Evolutionary conservation across 306 rosid species (phyloP).

Genomic region (Prunus armeniaca): DNA sequence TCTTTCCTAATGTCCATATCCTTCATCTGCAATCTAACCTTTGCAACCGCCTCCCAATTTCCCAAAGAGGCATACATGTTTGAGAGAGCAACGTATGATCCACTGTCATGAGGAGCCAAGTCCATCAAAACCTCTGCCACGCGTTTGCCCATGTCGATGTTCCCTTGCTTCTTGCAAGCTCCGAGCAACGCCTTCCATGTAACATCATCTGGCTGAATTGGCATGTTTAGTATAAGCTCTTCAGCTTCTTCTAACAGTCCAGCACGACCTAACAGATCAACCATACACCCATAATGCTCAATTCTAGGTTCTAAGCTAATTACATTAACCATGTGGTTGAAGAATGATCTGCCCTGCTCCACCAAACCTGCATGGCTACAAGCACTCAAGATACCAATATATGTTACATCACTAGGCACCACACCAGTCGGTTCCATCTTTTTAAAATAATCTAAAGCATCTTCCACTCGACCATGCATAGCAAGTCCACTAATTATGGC

Average conservation of each 20-base stretch:
- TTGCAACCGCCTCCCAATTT: slow-evolving; percentile 70
- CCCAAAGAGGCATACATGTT: slow-evolving; percentile 64
- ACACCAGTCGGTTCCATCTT: slow-evolving; percentile 55
- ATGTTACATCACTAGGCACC: slow-evolving; percentile 64
- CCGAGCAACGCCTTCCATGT: slow-evolving; percentile 87
- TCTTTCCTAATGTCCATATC: slow-evolving; percentile 68
- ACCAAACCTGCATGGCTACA: slow-evolving; percentile 79
- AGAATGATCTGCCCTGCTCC: slow-evolving; percentile 49
- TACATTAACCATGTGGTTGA: slow-evolving; percentile 55
- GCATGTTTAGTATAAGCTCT: slow-evolving; percentile 57
- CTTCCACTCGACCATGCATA: slow-evolving; percentile 61
- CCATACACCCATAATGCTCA: slow-evolving; percentile 85
- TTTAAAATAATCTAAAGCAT: slow-evolving; percentile 40
- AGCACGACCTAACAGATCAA: slow-evolving; percentile 70
- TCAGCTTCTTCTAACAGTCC: slow-evolving; percentile 73
- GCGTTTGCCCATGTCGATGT: slow-evolving; percentile 52
- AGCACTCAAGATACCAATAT: slow-evolving; percentile 60
- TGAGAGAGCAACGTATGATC: slow-evolving; percentile 79
- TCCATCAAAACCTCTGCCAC: slow-evolving; percentile 53
- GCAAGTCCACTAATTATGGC: slow-evolving; percentile 64
- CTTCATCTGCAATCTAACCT: slow-evolving; percentile 69
- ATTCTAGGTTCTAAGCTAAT: slow-evolving; percentile 56
- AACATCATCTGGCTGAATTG: slow-evolving; percentile 61
- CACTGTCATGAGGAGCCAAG: slow-evolving; percentile 67
- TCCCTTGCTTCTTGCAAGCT: slow-evolving; percentile 67